Evolutionary conservation across 441 rosid species (phyloP).

Genomic region (Erodium moschatum): DNA sequence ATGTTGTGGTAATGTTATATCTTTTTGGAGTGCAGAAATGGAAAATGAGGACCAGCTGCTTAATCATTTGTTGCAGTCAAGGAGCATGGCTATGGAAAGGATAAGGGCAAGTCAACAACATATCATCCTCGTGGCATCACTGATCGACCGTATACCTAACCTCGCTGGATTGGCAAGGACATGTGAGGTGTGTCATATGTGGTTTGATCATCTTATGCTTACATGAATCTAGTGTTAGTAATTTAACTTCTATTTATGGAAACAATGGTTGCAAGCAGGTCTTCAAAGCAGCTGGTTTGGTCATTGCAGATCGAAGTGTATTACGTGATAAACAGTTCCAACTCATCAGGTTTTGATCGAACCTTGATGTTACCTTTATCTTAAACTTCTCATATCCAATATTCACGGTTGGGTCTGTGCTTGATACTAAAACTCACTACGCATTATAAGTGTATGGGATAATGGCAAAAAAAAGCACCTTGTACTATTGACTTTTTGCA

Average conservation of each 20-base stretch:
- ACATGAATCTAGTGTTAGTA: conserved; percentile 3
- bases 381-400: background rate
- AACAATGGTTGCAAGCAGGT: conserved; percentile 37
- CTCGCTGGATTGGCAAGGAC: conserved; percentile 95
- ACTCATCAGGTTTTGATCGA: conserved; percentile 67
- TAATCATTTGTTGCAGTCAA: conserved; percentile 54
- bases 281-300: conserved; percentile 69
- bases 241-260: conserved; percentile 19
- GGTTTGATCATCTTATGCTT: conserved; percentile 9
- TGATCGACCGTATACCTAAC: conserved; percentile 89
- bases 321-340: conserved; percentile 79
- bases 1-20: conserved; percentile 8
- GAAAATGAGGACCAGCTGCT: conserved; percentile 80
- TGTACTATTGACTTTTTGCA: too few species aligned
- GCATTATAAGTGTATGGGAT: too few species aligned
- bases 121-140: conserved; percentile 76
- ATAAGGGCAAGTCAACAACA: conserved; percentile 58
- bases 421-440: background rate
- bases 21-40: conserved; percentile 48
- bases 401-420: background rate
- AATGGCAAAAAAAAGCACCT: too few species aligned
- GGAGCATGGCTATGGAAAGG: conserved; percentile 54
- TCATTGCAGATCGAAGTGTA: conserved; percentile 57
- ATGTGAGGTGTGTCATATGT: conserved; percentile 57
- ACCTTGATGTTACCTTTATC: background rate